A percentile compares a stretch with the other conserved stretches of the same genome.
phyloP scores from a whole-genome alignment of 129 eudicot genomes.

The Artemisia annua region DNA sequence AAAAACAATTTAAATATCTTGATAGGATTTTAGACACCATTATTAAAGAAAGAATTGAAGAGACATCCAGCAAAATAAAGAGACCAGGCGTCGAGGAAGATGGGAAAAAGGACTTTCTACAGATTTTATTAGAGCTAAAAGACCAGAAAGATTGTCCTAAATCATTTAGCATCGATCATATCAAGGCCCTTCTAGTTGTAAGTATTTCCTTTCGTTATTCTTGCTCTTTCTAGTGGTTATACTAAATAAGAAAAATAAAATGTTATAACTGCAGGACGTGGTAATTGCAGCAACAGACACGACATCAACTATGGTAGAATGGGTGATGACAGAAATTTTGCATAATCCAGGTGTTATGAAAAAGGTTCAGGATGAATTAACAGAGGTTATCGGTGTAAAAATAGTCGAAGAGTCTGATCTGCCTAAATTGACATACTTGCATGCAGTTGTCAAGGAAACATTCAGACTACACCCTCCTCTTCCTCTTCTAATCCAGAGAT shows the following conservation, averaged over 20 bases:
- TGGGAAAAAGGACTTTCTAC: slow-evolving; percentile 32
- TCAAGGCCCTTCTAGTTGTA: slow-evolving; percentile 41
- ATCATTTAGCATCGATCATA: slow-evolving; percentile 9
- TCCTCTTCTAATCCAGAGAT: slow-evolving; percentile 37
- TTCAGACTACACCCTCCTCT: slow-evolving; percentile 37
- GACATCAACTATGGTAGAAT: slow-evolving; percentile 33
- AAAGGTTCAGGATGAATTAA: slow-evolving; percentile 37
- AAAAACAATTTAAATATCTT: not conserved
- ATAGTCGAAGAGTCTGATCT: slow-evolving; percentile 37
- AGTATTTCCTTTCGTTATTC: not conserved
- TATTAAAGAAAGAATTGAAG: not conserved
- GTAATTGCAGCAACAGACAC: slow-evolving; percentile 40
- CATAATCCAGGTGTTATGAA: slow-evolving; percentile 10
- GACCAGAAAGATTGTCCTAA: slow-evolving; percentile 7
- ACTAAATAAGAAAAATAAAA: not conserved
- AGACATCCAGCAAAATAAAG: not conserved
- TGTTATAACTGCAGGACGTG: slow-evolving; percentile 30
- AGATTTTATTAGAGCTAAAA: slow-evolving; percentile 33
- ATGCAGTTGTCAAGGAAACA: slow-evolving; percentile 49
- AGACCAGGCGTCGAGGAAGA: not conserved
- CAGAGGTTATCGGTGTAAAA: slow-evolving; percentile 26
- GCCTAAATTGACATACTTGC: slow-evolving; percentile 28
- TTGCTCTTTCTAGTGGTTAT: not conserved
- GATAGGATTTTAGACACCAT: not conserved
- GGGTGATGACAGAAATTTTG: slow-evolving; percentile 46